Evolutionary conservation across 352 stramenopile species (phyloP).

Genomic region (Phytophthora pinifolia): DNA sequence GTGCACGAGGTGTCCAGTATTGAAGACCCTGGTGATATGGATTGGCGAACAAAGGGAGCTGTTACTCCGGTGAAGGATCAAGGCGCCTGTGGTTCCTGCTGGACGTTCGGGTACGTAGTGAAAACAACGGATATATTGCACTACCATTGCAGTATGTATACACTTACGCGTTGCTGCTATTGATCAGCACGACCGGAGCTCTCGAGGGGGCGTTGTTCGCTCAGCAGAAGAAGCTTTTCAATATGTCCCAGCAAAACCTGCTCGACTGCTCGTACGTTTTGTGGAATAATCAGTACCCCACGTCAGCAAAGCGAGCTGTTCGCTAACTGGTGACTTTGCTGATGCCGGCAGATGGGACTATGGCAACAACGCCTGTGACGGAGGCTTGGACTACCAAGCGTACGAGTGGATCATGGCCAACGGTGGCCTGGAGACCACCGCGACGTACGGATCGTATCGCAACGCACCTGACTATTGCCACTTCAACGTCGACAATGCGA

Average conservation of each 20-base stretch:
- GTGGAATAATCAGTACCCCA: not conserved
- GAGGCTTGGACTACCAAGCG: conserved; percentile 89
- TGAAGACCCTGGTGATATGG: conserved; percentile 61
- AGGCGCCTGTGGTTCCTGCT: conserved; percentile 91
- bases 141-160: conserved; percentile 1
- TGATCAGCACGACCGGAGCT: conserved; percentile 69
- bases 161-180: conserved; percentile 10
- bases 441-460: conserved; percentile 86
- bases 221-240: conserved; percentile 73
- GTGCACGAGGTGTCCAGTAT: conserved; percentile 45
- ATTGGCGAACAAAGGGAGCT: conserved; percentile 86
- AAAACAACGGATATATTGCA: not conserved
- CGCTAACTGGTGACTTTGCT: conserved; percentile 4
- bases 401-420: conserved; percentile 89
- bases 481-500: conserved; percentile 74
- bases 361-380: conserved; percentile 90
- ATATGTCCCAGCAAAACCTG: conserved; percentile 89
- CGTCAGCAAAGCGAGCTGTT: not conserved
- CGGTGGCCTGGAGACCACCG: conserved; percentile 74
- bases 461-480: conserved; percentile 90
- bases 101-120: conserved; percentile 78
- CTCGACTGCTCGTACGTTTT: conserved; percentile 86
- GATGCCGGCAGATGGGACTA: conserved; percentile 71
- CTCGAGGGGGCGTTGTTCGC: conserved; percentile 76
- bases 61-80: conserved; percentile 92